Evolutionary conservation across 345 rosid genomes (phyloP), one percentile per base, ranked within the genome.

Genomic region (Pistacia vera): DNA sequence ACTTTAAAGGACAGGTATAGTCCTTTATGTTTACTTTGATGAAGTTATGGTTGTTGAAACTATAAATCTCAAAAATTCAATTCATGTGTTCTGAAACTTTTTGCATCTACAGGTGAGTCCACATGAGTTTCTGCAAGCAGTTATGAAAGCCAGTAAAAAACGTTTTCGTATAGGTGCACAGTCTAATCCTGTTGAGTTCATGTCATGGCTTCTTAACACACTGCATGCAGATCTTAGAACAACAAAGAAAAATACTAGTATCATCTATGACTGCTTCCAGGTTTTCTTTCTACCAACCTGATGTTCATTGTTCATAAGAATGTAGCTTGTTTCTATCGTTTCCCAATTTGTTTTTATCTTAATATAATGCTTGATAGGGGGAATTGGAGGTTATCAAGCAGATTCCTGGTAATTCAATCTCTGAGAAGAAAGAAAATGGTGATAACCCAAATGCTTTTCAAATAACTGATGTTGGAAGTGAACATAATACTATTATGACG

Each of bases 41-140:
- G 63, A 66, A 51, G 70, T 55, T 75, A 36, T 63, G n/a, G 74
- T 74, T 65, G 59, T 55, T 63, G 60, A 73, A 49, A 33, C 9
- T 78, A 52, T 66, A 10, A 56, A 72, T 52, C 65, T 55, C 51
- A 22, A 73, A 22, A 2, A 9, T 38, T 63, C 44, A 33, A 46
- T 30, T 81, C 30, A 46, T 68, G 57, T 59, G 56, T 58, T 13
- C 77, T 62, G 48, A 38, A 38, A 55, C 66, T 35, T 70, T 74
- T 71, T 73, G 49, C 41, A 11, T 80, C 55, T 80, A 72, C 89
- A 96, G 99, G 99, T 93, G 71, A 96, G 99, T 74, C 99, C 99
- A 18, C 99, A 96, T 77, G 99, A 96, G 78, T 96, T 96, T 86
- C 90, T 96, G 73, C 97, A 96, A 83, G 97, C 99, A 70, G 97